Base-by-base conservation (phyloP, 176 grass and related monocot species). In the Typha latifolia region DNA sequence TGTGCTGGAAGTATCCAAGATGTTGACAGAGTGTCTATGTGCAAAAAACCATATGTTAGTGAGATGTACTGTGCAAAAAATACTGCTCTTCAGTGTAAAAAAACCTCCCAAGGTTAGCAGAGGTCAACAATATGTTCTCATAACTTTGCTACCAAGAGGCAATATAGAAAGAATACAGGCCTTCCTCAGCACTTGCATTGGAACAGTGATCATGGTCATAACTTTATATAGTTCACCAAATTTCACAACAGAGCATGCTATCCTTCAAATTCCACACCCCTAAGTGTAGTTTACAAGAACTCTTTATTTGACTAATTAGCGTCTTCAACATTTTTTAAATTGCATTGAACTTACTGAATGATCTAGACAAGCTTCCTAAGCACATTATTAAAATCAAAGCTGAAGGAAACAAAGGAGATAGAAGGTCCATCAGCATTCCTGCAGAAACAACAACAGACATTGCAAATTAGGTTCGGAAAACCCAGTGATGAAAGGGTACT, bases 391-490 rank as follows among this genome's bases (percentile, higher is more conserved):
- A 57, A 59, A 97, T 71, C 73, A 97, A 82, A 12, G 85, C 82
- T 61, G 94, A 97, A 82, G 94, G 89, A 84, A 92, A 97, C 63
- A 97, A 69, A 90, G 93, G 89, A 72, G 87, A 91, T 73, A 97
- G 56, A 47, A 97, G 85, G 78, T 97, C 89, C 89, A 97, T 92
- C 84, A 97, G 70, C 93, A 97, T 97, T 72, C 93, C 88, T 97
- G 88, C 61, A 77, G 18, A 61, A 57, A 75, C 22, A 86, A 73
- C 20, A 79, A 49, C 3, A 78, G 34, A 31, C 6, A 57, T 15
- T 57, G 52, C 52, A 21, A 18, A 57, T 57, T 11, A 57, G 15
- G 52, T 21, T 20, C 15, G 3, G 9, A 57, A 57, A 57, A 57
- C 16, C 8, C 5, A 57, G 19, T 7, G 19, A 18, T 15, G 52